A percentile compares a stretch with the other conserved stretches of the same genome.
phyloP scores from a whole-genome alignment of 2,329 filamentous ascomycete genomes.

The Xenosphaeropsis pyriputrescens region DNA sequence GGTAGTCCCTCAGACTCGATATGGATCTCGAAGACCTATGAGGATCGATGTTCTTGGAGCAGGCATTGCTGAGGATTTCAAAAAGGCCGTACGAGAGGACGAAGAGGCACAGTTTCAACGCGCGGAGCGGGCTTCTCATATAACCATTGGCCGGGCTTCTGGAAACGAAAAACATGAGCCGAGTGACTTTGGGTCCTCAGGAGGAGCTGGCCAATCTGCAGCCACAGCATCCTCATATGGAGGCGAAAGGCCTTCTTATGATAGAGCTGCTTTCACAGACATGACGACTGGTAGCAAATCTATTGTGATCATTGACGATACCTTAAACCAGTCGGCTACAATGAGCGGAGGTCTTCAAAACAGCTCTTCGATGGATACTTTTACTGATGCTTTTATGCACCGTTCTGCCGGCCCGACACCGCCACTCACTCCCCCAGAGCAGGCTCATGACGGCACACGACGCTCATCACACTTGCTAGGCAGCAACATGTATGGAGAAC shows the following conservation, averaged over 20 bases:
- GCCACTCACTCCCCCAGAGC: constrained; percentile 42
- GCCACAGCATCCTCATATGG: constrained; percentile 11
- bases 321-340: constrained; percentile 28
- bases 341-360: constrained; percentile 29
- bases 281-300: constrained; percentile 70
- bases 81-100: constrained; percentile 56
- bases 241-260: constrained; percentile 3
- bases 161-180: constrained; percentile 4
- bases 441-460: constrained; percentile 27
- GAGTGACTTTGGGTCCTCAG: neutral
- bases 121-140: constrained; percentile 10
- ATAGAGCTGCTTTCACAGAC: constrained; percentile 9
- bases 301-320: constrained; percentile 60
- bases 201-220: constrained; percentile 10
- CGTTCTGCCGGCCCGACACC: constrained; percentile 39
- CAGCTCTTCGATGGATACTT: constrained; percentile 34
- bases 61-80: constrained; percentile 64
- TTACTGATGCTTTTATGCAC: constrained; percentile 34
- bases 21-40: constrained; percentile 34
- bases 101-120: constrained; percentile 23
- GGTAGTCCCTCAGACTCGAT: constrained; percentile 39
- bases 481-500: constrained; percentile 23
- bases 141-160: constrained; percentile 3
- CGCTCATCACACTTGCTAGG: constrained; percentile 40
- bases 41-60: constrained; percentile 77